Percentiles rank a stretch among this genome's conserved stretches.
Conservation (phyloP, 805 yeast genomes). For the Isabelozyma pseudorhagii region DNA sequence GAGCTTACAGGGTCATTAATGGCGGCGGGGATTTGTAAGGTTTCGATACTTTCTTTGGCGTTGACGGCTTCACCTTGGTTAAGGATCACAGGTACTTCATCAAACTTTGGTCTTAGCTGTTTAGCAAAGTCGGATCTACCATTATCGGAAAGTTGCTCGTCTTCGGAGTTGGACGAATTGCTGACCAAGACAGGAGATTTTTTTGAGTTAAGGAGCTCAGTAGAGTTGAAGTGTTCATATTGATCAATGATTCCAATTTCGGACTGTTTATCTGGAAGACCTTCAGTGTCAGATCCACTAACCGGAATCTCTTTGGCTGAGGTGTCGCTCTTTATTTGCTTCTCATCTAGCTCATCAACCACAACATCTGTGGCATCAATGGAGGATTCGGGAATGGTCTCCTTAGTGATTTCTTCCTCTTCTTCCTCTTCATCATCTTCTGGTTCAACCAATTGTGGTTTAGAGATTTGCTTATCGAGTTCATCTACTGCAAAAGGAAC, state of each 20-base stretch:
- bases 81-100: constrained; percentile 25
- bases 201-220: constrained; percentile 13
- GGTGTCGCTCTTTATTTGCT: constrained; percentile 1
- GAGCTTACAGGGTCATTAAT: constrained; percentile 15
- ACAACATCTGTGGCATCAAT: constrained; percentile 19
- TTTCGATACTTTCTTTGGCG: constrained; percentile 4
- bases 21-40: constrained; percentile 10
- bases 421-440: constrained; percentile 9
- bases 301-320: background rate
- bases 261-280: constrained; percentile 1
- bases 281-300: background rate
- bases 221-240: constrained; percentile 16
- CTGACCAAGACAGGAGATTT: constrained; percentile 1
- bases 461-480: background rate
- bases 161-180: constrained; percentile 1
- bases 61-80: constrained; percentile 2
- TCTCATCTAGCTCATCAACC: constrained; percentile 23
- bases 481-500: too few species aligned
- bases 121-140: constrained; percentile 13
- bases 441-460: constrained; percentile 4
- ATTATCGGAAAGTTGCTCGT: constrained; percentile 16
- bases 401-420: constrained; percentile 4
- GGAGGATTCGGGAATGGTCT: constrained; percentile 8
- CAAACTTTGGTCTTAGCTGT: constrained; percentile 30
- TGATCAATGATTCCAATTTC: constrained; percentile 14